Evolutionary conservation across 73 alveolate species (phyloP).

Genomic region (Blepharisma stoltei): DNA sequence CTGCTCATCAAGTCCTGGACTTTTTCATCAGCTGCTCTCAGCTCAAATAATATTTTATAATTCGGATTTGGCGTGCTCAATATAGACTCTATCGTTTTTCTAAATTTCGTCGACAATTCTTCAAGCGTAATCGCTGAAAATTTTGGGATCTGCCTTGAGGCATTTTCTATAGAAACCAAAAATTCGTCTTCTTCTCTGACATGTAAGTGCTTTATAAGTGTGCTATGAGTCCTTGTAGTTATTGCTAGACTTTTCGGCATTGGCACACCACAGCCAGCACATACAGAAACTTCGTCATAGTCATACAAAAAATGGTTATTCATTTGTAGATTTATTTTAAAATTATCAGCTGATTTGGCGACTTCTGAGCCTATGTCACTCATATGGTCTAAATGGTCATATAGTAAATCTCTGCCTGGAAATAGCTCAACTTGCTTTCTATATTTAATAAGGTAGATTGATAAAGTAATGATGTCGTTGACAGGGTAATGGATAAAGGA

Average conservation of each 20-base stretch:
- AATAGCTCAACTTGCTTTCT: background rate
- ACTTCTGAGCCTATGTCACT: constrained; percentile 23
- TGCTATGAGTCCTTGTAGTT: background rate
- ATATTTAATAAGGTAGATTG: background rate
- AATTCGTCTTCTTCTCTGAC: background rate
- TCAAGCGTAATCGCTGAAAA: background rate
- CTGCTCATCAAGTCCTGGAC: constrained; percentile 5
- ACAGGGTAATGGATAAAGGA: constrained; percentile 18
- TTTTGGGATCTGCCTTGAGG: background rate
- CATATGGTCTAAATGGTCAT: background rate
- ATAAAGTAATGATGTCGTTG: background rate
- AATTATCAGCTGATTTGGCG: background rate
- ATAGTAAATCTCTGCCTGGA: constrained; percentile 12
- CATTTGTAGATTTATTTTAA: background rate
- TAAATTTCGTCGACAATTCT: background rate
- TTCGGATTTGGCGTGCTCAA: constrained; percentile 3
- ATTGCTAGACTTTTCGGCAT: constrained; percentile 1
- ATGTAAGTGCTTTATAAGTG: background rate
- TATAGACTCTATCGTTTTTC: background rate
- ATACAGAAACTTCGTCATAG: background rate
- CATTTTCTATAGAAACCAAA: background rate
- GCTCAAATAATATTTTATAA: background rate
- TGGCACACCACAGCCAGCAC: background rate
- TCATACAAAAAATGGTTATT: constrained; percentile 1
- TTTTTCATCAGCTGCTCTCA: constrained; percentile 14